Percentiles rank a stretch among this genome's conserved stretches.
phyloP scores from a whole-genome alignment of 139 green algal species.

The Spirogloea muscicola region DNA sequence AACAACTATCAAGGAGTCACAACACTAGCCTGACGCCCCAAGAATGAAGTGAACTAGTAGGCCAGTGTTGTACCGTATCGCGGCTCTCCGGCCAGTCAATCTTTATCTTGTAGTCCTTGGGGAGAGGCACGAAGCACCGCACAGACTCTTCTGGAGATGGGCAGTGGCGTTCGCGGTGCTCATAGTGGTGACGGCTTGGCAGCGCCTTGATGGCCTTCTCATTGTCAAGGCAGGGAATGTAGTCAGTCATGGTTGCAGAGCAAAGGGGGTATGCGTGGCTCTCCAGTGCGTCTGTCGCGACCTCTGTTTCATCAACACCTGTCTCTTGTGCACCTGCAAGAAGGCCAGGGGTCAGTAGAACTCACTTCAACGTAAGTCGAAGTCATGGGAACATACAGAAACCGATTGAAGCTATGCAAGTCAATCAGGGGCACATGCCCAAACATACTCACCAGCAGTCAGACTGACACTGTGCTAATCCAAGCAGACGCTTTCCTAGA shows the following conservation, averaged over 20 bases:
- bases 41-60: too few species aligned
- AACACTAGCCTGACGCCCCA: too few species aligned
- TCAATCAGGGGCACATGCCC: background rate
- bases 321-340: background rate
- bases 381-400: background rate
- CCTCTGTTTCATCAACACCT: background rate
- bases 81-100: constrained; percentile 44
- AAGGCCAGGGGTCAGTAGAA: background rate
- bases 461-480: background rate
- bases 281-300: background rate
- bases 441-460: background rate
- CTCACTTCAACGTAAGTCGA: background rate
- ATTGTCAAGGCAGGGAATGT: constrained; percentile 31
- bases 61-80: constrained; percentile 41
- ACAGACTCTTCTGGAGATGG: background rate
- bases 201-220: constrained; percentile 15
- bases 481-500: too few species aligned
- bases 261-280: constrained; percentile 11
- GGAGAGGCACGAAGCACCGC: constrained; percentile 31
- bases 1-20: too few species aligned
- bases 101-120: constrained; percentile 28
- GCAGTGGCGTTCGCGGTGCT: constrained; percentile 37
- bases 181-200: background rate
- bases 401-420: background rate
- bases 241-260: constrained; percentile 1